Evolutionary conservation across 805 yeast species (phyloP).

Genomic region (Wickerhamiella kurtzmanii): DNA sequence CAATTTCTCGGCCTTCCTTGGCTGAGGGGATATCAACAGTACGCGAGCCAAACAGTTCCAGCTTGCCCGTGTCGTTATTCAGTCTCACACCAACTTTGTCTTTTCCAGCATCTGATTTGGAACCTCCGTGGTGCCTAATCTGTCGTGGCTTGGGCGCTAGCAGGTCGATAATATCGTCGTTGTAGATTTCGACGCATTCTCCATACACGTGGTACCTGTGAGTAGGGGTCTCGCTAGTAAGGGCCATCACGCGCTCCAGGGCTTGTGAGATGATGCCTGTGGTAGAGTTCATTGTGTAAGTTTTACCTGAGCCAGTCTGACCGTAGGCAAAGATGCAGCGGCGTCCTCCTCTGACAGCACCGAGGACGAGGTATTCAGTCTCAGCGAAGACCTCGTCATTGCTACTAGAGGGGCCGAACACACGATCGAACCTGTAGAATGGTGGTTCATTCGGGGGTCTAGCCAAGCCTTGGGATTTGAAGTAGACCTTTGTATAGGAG

Average conservation of each 20-base stretch:
- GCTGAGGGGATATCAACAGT: constrained; percentile 35
- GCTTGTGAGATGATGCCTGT: constrained; percentile 80
- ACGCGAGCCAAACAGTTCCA: constrained; percentile 49
- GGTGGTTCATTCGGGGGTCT: neutral
- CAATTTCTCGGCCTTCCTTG: constrained; percentile 35
- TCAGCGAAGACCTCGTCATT: constrained; percentile 69
- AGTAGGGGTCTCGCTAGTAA: constrained; percentile 25
- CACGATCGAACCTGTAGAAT: constrained; percentile 64
- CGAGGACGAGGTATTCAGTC: constrained; percentile 73
- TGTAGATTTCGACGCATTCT: constrained; percentile 80
- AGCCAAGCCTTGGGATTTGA: constrained; percentile 15
- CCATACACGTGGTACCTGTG: constrained; percentile 46
- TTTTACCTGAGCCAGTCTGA: constrained; percentile 93
- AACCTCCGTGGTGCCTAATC: neutral
- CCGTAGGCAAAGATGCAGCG: constrained; percentile 96
- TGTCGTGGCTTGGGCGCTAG: constrained; percentile 25
- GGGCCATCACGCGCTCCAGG: constrained; percentile 51
- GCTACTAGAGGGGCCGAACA: constrained; percentile 42
- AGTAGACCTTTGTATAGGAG: neutral
- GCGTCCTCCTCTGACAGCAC: constrained; percentile 74
- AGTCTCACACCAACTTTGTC: constrained; percentile 58
- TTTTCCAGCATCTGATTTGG: neutral
- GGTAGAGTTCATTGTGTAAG: constrained; percentile 67
- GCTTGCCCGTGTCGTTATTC: constrained; percentile 38
- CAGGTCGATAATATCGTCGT: constrained; percentile 66